These are phyloP conservation scores for Blastobotrys arbuscula DNA, from an alignment of 1,139 yeast genomes.

Conservation along the genomic window DNA sequence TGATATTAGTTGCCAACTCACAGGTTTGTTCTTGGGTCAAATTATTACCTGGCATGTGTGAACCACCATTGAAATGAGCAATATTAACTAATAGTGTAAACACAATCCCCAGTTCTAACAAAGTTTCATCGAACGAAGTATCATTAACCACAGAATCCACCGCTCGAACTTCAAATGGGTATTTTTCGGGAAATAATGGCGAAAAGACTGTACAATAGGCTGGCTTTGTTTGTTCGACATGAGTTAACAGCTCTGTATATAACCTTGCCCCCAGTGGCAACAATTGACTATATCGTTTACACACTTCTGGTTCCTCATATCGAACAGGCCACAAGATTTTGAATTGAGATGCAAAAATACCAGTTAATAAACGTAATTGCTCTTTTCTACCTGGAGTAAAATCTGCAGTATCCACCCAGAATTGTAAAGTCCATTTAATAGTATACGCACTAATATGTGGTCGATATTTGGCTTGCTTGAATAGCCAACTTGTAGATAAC, in stretches of 20 bases:
- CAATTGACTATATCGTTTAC: constrained; percentile 31
- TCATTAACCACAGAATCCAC: constrained; percentile 73
- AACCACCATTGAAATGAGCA: constrained; percentile 38
- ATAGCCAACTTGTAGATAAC: constrained; percentile 46
- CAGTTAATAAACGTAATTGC: constrained; percentile 29
- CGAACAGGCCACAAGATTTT: constrained; percentile 31
- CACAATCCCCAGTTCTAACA: constrained; percentile 55
- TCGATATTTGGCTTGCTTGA: constrained; percentile 38
- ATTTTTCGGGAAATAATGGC: constrained; percentile 56
- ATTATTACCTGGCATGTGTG: constrained; percentile 49
- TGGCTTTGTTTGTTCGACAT: constrained; percentile 20
- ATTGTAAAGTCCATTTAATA: constrained; percentile 50
- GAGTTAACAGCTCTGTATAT: constrained; percentile 28
- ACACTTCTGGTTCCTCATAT: constrained; percentile 26
- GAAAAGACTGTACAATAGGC: constrained; percentile 27
- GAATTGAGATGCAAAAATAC: constrained; percentile 33
- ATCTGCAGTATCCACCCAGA: constrained; percentile 26
- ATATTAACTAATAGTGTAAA: constrained; percentile 35
- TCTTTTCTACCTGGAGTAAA: constrained; percentile 28
- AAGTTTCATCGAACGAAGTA: constrained; percentile 63
- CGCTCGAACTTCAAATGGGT: constrained; percentile 61
- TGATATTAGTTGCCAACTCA: constrained; percentile 32
- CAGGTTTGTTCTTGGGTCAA: constrained; percentile 42
- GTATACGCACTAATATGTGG: constrained; percentile 46
- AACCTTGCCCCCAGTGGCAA: constrained; percentile 31